These are phyloP conservation scores for Allantophomopsis cytisporea DNA, from an alignment of 2,329 filamentous ascomycete species.

Conservation along the genomic window DNA sequence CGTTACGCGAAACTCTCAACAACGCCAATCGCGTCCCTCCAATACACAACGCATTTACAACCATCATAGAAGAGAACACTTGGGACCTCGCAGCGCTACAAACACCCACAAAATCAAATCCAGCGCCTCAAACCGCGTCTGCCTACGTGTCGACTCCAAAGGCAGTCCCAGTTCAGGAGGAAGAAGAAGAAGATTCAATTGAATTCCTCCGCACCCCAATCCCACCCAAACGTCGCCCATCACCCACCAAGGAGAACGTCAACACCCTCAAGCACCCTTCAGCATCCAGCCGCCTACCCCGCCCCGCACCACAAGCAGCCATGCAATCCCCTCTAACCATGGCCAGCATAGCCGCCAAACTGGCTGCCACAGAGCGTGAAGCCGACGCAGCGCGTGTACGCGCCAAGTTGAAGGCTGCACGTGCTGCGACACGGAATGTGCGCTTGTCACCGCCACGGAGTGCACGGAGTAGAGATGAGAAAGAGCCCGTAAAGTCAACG, in stretches of 20 bases:
- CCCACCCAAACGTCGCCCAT: background rate
- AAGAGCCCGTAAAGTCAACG: too few relatives aligned
- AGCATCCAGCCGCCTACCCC: constrained; percentile 13
- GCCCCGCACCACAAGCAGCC: constrained; percentile 12
- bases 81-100: constrained; percentile 25
- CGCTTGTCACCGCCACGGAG: constrained; percentile 1
- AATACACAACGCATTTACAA: constrained; percentile 27
- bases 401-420: constrained; percentile 45
- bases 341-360: constrained; percentile 47
- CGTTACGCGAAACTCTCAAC: constrained; percentile 18
- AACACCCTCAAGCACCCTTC: background rate
- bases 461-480: background rate
- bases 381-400: constrained; percentile 49
- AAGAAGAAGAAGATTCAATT: background rate
- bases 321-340: constrained; percentile 46
- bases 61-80: constrained; percentile 33
- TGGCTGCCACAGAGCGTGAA: constrained; percentile 49
- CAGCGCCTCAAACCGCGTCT: constrained; percentile 6
- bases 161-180: background rate
- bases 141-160: constrained; percentile 2
- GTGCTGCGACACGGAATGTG: constrained; percentile 8
- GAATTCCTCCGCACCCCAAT: background rate
- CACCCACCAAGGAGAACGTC: background rate
- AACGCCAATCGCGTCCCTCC: constrained; percentile 11
- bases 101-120: constrained; percentile 18